Evolutionary conservation across 176 grass and related monocot species (phyloP).

Genomic region (Bonia amplexicaulis): DNA sequence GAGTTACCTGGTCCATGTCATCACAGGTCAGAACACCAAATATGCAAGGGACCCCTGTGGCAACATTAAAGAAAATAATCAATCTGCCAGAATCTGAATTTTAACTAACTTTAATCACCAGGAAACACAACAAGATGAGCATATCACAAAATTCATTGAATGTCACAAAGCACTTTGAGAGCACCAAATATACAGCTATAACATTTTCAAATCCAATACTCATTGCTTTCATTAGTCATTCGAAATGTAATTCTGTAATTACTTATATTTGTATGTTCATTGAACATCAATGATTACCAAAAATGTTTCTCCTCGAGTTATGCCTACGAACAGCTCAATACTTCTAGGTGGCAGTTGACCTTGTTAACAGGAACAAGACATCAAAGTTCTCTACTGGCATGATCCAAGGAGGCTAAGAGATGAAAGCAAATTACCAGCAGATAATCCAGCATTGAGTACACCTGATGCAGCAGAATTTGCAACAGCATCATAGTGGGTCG

Average conservation of each 20-base stretch:
- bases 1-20: constrained; percentile 96
- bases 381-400: background rate
- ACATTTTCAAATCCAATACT: background rate
- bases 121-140: background rate
- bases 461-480: constrained; percentile 93
- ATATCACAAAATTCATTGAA: background rate
- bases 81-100: constrained; percentile 5
- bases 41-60: constrained; percentile 72
- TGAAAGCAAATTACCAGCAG: constrained; percentile 51
- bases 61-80: constrained; percentile 10
- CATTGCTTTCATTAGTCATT: background rate
- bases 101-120: constrained; percentile 7
- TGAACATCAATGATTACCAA: background rate
- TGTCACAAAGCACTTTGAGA: background rate
- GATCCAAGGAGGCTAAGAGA: constrained; percentile 9
- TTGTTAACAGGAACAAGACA: constrained; percentile 8
- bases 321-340: background rate
- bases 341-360: background rate
- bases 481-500: constrained; percentile 95
- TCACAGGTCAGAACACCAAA: constrained; percentile 98
- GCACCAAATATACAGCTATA: background rate
- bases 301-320: background rate
- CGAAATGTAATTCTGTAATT: background rate
- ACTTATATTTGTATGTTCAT: background rate
- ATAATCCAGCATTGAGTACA: constrained; percentile 79